These are phyloP conservation scores for Phycomyces nitens DNA, from an alignment of 192 early-diverging fungal genomes.

Conservation along the genomic window DNA sequence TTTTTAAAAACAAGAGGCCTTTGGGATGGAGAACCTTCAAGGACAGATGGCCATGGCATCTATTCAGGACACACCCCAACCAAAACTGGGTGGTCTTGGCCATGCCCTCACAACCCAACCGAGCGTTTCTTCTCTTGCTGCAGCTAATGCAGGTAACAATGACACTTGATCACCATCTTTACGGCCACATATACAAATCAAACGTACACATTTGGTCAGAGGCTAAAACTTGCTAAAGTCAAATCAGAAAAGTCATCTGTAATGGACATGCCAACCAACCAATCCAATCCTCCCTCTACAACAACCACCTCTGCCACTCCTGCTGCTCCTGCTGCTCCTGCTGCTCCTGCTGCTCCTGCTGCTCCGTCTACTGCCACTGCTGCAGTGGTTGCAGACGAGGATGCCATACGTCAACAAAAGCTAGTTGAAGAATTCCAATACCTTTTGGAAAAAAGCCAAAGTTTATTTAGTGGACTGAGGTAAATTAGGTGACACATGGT, in stretches of 20 bases:
- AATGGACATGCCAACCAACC: neutral
- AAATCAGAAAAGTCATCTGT: neutral
- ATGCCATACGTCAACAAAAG: slow-evolving; percentile 42
- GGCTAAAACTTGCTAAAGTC: neutral
- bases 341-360: neutral
- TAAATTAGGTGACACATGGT: slow-evolving; percentile 31
- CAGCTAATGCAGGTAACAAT: neutral
- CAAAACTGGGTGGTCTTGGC: neutral
- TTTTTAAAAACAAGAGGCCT: too few relatives aligned
- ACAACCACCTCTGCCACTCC: neutral
- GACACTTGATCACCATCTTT: too few relatives aligned
- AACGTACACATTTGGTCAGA: too few relatives aligned
- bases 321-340: neutral
- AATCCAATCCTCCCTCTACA: neutral
- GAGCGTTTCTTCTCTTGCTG: neutral
- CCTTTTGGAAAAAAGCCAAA: slow-evolving; percentile 94
- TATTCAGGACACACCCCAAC: neutral
- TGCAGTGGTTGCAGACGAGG: slow-evolving; percentile 15
- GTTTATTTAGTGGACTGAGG: slow-evolving; percentile 90
- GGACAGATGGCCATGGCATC: neutral
- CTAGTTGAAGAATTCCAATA: slow-evolving; percentile 88
- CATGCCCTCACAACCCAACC: neutral
- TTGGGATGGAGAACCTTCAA: neutral
- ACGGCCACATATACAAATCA: too few relatives aligned
- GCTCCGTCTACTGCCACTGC: neutral